phyloP scores from a whole-genome alignment of 352 stramenopile species.

The Hyphochytrium catenoides region DNA sequence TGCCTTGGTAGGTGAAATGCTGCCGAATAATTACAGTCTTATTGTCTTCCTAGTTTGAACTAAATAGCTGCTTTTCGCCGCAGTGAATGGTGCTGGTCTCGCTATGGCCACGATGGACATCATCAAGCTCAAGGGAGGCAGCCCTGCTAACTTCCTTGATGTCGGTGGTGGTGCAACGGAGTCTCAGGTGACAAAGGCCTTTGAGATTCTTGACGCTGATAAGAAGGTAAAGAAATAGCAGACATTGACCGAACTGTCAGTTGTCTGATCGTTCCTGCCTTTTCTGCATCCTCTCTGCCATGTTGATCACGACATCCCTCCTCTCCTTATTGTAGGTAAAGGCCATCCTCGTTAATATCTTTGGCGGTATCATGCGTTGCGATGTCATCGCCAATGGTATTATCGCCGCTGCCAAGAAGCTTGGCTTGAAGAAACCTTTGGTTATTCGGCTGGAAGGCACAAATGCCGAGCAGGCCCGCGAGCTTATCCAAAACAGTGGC shows the following conservation, averaged over 20 bases:
- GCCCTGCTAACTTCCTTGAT: slow-evolving; percentile 96
- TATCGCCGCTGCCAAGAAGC: slow-evolving; percentile 81
- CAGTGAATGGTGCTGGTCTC: slow-evolving; percentile 95
- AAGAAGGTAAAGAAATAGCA: slow-evolving; percentile 72
- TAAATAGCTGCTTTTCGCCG: too few relatives aligned
- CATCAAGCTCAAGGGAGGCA: slow-evolving; percentile 91
- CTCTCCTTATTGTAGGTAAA: too few relatives aligned
- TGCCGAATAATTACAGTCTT: too few relatives aligned
- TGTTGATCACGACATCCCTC: too few relatives aligned
- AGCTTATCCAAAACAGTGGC: slow-evolving; percentile 74
- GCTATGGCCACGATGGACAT: slow-evolving; percentile 99
- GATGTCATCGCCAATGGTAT: slow-evolving; percentile 90
- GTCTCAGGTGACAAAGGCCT: slow-evolving; percentile 61
- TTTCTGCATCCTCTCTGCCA: too few relatives aligned
- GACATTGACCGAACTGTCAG: too few relatives aligned
- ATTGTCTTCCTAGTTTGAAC: too few relatives aligned
- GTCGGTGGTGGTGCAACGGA: slow-evolving; percentile 85
- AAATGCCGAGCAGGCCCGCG: slow-evolving; percentile 81
- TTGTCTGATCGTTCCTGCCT: too few relatives aligned
- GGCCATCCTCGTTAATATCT: slow-evolving; percentile 98
- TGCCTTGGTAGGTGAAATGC: too few relatives aligned
- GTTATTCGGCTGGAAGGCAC: slow-evolving; percentile 94
- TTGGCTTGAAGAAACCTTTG: slow-evolving; percentile 90
- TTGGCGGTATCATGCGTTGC: slow-evolving; percentile 97
- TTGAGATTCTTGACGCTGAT: slow-evolving; percentile 66